These are phyloP conservation scores for Dactylorhiza incarnata DNA, from an alignment of 106 monocot genomes.

Conservation along the genomic window DNA sequence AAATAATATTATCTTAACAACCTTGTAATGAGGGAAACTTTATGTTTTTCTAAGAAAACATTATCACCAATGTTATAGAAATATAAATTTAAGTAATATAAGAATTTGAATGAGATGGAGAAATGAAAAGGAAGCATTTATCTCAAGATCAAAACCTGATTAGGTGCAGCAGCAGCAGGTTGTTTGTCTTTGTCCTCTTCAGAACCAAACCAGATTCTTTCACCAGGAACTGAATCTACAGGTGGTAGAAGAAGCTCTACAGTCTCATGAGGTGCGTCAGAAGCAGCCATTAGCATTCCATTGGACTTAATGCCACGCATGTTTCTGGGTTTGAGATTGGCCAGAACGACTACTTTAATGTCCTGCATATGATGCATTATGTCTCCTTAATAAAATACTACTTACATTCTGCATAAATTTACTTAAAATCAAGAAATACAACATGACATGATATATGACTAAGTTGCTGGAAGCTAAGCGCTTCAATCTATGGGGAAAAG, in stretches of 20 bases:
- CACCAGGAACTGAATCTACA: slow-evolving; percentile 73
- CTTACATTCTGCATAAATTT: not conserved
- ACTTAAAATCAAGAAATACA: not conserved
- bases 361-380: slow-evolving; percentile 38
- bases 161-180: slow-evolving; percentile 66
- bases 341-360: slow-evolving; percentile 65
- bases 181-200: slow-evolving; percentile 53
- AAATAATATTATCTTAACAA: too few species aligned
- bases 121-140: not conserved
- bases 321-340: slow-evolving; percentile 93
- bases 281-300: slow-evolving; percentile 98
- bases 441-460: not conserved
- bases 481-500: not conserved
- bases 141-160: slow-evolving; percentile 45
- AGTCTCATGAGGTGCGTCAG: slow-evolving; percentile 73
- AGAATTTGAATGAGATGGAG: not conserved
- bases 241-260: slow-evolving; percentile 86
- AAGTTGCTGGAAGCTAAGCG: not conserved
- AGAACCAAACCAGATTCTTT: slow-evolving; percentile 93
- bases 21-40: too few species aligned
- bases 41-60: not conserved
- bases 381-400: too few species aligned
- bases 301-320: slow-evolving; percentile 95
- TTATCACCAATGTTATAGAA: not conserved
- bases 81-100: not conserved